phyloP scores from a whole-genome alignment of 331 rosid species.

The Acacia pycnantha region DNA sequence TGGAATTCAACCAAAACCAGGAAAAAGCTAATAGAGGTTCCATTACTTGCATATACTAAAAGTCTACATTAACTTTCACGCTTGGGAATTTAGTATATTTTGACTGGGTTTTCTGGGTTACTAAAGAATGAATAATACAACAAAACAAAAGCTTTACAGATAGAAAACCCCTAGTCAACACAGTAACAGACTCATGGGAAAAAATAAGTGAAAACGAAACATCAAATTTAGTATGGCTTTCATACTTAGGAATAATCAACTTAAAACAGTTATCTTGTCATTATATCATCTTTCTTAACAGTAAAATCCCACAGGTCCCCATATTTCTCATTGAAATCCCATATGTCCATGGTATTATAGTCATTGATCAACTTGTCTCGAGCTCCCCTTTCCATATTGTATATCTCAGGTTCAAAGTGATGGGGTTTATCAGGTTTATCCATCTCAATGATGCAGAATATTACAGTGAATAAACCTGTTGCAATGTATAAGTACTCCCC shows the following conservation, averaged over 20 bases:
- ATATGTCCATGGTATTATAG: slow-evolving; percentile 85
- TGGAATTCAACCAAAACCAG: neutral
- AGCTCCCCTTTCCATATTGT: slow-evolving; percentile 94
- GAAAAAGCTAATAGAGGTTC: neutral
- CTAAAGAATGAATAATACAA: neutral
- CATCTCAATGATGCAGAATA: slow-evolving; percentile 94
- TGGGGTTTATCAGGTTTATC: slow-evolving; percentile 94
- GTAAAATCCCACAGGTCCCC: slow-evolving; percentile 96
- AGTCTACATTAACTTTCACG: neutral
- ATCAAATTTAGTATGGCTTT: slow-evolving; percentile 11
- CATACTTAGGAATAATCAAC: slow-evolving; percentile 1
- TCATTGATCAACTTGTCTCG: slow-evolving; percentile 89
- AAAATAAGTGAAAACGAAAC: neutral
- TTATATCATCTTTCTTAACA: slow-evolving; percentile 57
- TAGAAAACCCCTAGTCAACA: neutral
- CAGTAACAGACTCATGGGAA: neutral
- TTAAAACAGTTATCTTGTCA: slow-evolving; percentile 42
- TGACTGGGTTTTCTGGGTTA: neutral
- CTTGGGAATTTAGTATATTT: neutral
- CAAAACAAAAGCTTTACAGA: neutral
- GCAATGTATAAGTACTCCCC: slow-evolving; percentile 88
- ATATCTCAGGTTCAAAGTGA: slow-evolving; percentile 91
- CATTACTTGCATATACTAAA: neutral
- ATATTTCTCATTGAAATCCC: slow-evolving; percentile 94
- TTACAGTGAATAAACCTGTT: slow-evolving; percentile 65